Evolutionary conservation across 2,329 filamentous ascomycete genomes (phyloP).

Genomic region (Xylaria digitata): DNA sequence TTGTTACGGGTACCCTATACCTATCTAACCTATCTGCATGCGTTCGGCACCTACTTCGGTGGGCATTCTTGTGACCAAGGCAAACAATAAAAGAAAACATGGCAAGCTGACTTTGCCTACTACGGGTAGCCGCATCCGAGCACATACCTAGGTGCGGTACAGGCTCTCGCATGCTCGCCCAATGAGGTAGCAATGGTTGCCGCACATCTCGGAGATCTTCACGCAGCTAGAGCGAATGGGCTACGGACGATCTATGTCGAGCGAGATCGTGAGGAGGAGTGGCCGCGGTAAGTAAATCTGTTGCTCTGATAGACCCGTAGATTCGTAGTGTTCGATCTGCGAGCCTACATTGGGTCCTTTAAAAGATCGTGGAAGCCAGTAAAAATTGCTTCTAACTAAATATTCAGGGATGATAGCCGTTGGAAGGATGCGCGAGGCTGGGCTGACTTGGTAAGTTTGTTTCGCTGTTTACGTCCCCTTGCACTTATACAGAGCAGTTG

Average conservation of each 20-base stretch:
- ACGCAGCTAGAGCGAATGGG: slow-evolving; percentile 72
- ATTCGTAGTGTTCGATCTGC: neutral
- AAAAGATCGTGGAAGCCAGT: slow-evolving; percentile 17
- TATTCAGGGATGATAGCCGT: slow-evolving; percentile 57
- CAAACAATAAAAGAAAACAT: neutral
- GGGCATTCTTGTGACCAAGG: slow-evolving; percentile 6
- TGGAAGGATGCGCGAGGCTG: slow-evolving; percentile 66
- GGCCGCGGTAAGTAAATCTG: slow-evolving; percentile 50
- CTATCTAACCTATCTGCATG: slow-evolving; percentile 8
- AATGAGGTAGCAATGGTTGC: slow-evolving; percentile 80
- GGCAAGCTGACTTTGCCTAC: slow-evolving; percentile 25
- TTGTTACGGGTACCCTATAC: slow-evolving; percentile 13
- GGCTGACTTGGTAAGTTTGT: slow-evolving; percentile 66
- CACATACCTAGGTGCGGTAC: slow-evolving; percentile 76
- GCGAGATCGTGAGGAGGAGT: slow-evolving; percentile 73
- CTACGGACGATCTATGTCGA: slow-evolving; percentile 74
- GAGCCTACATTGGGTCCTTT: neutral
- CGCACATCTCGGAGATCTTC: slow-evolving; percentile 76
- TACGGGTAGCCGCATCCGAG: slow-evolving; percentile 63
- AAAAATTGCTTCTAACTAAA: slow-evolving; percentile 12
- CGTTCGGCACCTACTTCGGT: neutral
- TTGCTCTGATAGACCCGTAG: slow-evolving; percentile 9
- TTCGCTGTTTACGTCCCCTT: slow-evolving; percentile 1
- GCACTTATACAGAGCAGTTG: neutral
- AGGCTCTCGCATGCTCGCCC: slow-evolving; percentile 66